These are phyloP conservation scores for Claviceps sp. DNA, from an alignment of 2,329 filamentous ascomycete species.

Conservation along the genomic window DNA sequence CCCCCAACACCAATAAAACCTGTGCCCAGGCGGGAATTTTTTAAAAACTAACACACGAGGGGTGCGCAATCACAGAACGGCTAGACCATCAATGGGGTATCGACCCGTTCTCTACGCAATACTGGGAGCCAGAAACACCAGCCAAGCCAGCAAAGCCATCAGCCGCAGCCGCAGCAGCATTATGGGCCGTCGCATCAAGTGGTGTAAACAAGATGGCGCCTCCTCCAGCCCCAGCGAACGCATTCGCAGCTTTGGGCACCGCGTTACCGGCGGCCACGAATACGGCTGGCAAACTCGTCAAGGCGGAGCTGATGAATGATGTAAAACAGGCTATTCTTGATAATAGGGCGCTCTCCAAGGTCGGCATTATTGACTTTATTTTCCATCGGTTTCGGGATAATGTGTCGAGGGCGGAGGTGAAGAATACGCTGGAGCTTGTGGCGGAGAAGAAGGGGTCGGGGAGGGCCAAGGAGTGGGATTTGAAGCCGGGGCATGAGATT, in stretches of 20 bases:
- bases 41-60: not conserved
- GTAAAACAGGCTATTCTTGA: conserved; percentile 28
- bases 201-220: conserved; percentile 17
- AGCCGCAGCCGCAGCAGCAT: conserved; percentile 5
- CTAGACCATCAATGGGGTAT: conserved; percentile 44
- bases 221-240: conserved; percentile 20
- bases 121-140: conserved; percentile 50
- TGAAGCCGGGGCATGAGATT: conserved; percentile 27
- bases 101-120: conserved; percentile 70
- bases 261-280: conserved; percentile 3
- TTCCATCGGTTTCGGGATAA: conserved; percentile 24
- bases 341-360: conserved; percentile 26
- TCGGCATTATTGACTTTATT: conserved; percentile 27
- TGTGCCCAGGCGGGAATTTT: not conserved
- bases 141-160: conserved; percentile 10
- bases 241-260: conserved; percentile 22
- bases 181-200: conserved; percentile 7
- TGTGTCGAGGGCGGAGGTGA: conserved; percentile 26
- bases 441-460: conserved; percentile 26
- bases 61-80: conserved; percentile 20
- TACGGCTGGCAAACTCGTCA: conserved; percentile 19
- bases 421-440: conserved; percentile 27
- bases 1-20: not conserved
- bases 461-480: conserved; percentile 24
- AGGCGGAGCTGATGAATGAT: conserved; percentile 26